Evolutionary conservation across 176 grass and related monocot species (phyloP).

Genomic region (Avena insularis): DNA sequence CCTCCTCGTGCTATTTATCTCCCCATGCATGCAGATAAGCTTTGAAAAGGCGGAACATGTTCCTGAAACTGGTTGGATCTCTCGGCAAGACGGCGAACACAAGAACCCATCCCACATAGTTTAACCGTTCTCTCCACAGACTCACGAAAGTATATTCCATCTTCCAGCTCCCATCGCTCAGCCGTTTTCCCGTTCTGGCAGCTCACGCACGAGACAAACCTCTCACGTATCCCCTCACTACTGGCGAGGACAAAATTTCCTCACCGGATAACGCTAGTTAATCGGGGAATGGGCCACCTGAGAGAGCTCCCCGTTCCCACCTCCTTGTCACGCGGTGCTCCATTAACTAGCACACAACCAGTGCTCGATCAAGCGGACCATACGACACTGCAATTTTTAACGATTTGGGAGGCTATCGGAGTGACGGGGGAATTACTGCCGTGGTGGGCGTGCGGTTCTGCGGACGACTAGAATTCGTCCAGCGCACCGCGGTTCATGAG

Average conservation of each 20-base stretch:
- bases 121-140: conserved; percentile 30
- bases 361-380: conserved; percentile 27
- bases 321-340: neutral
- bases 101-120: neutral
- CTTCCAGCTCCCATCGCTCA: neutral
- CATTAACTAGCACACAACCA: neutral
- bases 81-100: neutral
- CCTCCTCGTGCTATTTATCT: conserved; percentile 25
- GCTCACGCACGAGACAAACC: neutral
- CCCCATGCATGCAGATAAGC: conserved; percentile 53
- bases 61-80: conserved; percentile 34
- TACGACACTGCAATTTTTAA: conserved; percentile 25
- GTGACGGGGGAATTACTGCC: neutral
- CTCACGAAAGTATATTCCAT: conserved; percentile 41
- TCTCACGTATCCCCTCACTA: conserved; percentile 41
- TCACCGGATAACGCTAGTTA: conserved; percentile 26
- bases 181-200: conserved; percentile 43
- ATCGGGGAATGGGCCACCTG: conserved; percentile 18
- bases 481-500: neutral
- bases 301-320: conserved; percentile 26
- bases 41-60: conserved; percentile 37
- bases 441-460: neutral
- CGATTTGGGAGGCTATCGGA: conserved; percentile 30
- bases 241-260: conserved; percentile 11
- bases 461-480: conserved; percentile 31